phyloP scores from a whole-genome alignment of 2,329 filamentous ascomycete species.

The Cladosporium halotolerans region DNA sequence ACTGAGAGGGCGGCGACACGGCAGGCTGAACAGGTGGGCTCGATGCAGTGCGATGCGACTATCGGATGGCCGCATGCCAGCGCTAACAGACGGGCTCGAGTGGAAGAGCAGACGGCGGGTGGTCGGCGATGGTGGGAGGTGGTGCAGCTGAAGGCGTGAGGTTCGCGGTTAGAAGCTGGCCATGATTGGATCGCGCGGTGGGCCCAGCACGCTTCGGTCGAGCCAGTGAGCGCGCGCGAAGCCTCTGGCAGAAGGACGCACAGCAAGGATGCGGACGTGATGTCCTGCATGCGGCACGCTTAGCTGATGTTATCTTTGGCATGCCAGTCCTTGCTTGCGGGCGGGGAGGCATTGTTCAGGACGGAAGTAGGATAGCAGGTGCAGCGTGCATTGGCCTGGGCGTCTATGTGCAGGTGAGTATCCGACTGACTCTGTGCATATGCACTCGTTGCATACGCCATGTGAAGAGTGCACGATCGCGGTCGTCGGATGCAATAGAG shows the following conservation, averaged over 20 bases:
- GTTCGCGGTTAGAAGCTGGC: constrained; percentile 9
- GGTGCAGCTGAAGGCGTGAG: constrained; percentile 10
- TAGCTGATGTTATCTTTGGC: constrained; percentile 9
- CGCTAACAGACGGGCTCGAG: constrained; percentile 9
- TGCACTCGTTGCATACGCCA: too few relatives aligned
- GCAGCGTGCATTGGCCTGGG: constrained; percentile 4
- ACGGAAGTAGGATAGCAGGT: background rate
- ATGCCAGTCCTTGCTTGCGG: background rate
- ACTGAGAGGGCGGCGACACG: background rate
- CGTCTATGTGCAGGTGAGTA: constrained; percentile 8
- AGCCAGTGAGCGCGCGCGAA: constrained; percentile 1
- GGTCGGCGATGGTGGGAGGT: constrained; percentile 3
- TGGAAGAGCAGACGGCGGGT: constrained; percentile 1
- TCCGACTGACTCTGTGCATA: constrained; percentile 4
- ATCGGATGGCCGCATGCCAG: constrained; percentile 16
- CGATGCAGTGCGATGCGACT: constrained; percentile 13
- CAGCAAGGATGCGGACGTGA: constrained; percentile 7
- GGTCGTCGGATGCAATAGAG: too few relatives aligned
- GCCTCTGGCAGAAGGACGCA: background rate
- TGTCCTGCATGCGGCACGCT: constrained; percentile 9
- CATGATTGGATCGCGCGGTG: background rate
- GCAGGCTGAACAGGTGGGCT: constrained; percentile 8
- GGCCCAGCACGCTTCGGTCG: background rate
- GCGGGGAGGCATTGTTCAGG: background rate
- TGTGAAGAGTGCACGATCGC: too few relatives aligned